Evolutionary conservation across 495 filamentous ascomycete genomes (phyloP).

Genomic region (Bathelium albidoporum): DNA sequence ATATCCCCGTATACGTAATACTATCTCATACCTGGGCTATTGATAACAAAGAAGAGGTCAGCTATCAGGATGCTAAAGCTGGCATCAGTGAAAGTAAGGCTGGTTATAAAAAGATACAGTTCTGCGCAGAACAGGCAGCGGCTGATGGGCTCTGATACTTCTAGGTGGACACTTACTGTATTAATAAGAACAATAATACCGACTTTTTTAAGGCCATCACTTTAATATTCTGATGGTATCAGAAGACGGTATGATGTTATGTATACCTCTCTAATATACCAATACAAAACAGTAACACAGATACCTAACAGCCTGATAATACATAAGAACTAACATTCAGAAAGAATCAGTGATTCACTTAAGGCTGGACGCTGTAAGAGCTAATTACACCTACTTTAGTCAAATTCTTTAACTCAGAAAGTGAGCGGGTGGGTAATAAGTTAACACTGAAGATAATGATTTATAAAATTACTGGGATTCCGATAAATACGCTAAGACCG

Average conservation of each 20-base stretch:
- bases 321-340: slow-evolving; percentile 4
- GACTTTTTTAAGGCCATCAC: slow-evolving; percentile 8
- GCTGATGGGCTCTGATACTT: slow-evolving; percentile 11
- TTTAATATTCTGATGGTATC: slow-evolving; percentile 12
- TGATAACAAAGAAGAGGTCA: slow-evolving; percentile 9
- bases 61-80: slow-evolving; percentile 4
- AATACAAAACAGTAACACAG: background rate
- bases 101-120: slow-evolving; percentile 13
- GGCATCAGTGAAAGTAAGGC: slow-evolving; percentile 10
- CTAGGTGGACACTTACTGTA: slow-evolving; percentile 9
- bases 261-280: slow-evolving; percentile 11
- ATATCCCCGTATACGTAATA: slow-evolving; percentile 12
- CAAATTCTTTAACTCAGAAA: slow-evolving; percentile 4
- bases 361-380: slow-evolving; percentile 19
- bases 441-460: background rate
- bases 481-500: slow-evolving; percentile 6
- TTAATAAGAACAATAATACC: slow-evolving; percentile 8
- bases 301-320: background rate
- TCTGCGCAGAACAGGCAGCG: slow-evolving; percentile 10
- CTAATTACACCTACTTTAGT: slow-evolving; percentile 8
- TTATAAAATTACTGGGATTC: slow-evolving; percentile 9
- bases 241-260: slow-evolving; percentile 8
- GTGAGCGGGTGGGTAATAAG: background rate
- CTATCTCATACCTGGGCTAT: slow-evolving; percentile 16
- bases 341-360: slow-evolving; percentile 9